phyloP scores from a whole-genome alignment of 1,139 yeast genomes.

The Yamadazyma sp. region DNA sequence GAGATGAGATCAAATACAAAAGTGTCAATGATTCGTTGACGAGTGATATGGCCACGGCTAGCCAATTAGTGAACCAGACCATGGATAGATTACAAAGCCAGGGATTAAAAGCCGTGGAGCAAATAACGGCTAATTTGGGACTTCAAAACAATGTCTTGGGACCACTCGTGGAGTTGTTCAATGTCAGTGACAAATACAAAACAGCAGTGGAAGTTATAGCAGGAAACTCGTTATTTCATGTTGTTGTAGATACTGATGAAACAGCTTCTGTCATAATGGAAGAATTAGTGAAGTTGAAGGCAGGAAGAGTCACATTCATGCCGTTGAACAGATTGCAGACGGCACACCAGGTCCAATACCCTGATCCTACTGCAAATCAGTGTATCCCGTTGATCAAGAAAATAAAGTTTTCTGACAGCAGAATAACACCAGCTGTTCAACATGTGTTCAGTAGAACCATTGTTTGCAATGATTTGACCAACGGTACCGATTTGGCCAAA shows the following conservation, averaged over 20 bases:
- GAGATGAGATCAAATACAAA: slow-evolving; percentile 68
- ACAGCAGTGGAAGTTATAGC: slow-evolving; percentile 88
- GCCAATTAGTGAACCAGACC: slow-evolving; percentile 62
- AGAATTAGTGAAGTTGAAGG: slow-evolving; percentile 65
- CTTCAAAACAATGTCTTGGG: slow-evolving; percentile 70
- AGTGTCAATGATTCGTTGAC: slow-evolving; percentile 55
- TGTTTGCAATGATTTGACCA: slow-evolving; percentile 68
- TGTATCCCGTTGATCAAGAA: slow-evolving; percentile 77
- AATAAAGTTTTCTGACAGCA: slow-evolving; percentile 55
- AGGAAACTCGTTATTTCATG: slow-evolving; percentile 81
- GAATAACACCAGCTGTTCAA: slow-evolving; percentile 61
- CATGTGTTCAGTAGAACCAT: slow-evolving; percentile 83
- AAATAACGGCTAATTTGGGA: slow-evolving; percentile 56
- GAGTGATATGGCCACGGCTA: slow-evolving; percentile 58
- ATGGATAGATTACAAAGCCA: slow-evolving; percentile 71
- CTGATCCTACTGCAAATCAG: slow-evolving; percentile 52
- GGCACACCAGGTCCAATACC: slow-evolving; percentile 35
- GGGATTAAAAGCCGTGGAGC: slow-evolving; percentile 68
- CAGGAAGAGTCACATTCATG: slow-evolving; percentile 87
- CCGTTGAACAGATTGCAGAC: slow-evolving; percentile 72
- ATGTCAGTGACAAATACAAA: slow-evolving; percentile 79
- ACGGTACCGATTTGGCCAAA: slow-evolving; percentile 70
- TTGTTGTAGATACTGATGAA: slow-evolving; percentile 84
- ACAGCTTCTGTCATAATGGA: slow-evolving; percentile 81
- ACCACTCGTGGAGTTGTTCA: slow-evolving; percentile 78